Base-by-base conservation (phyloP, 2,329 filamentous ascomycete species). In the Trichoderma asperellum region DNA sequence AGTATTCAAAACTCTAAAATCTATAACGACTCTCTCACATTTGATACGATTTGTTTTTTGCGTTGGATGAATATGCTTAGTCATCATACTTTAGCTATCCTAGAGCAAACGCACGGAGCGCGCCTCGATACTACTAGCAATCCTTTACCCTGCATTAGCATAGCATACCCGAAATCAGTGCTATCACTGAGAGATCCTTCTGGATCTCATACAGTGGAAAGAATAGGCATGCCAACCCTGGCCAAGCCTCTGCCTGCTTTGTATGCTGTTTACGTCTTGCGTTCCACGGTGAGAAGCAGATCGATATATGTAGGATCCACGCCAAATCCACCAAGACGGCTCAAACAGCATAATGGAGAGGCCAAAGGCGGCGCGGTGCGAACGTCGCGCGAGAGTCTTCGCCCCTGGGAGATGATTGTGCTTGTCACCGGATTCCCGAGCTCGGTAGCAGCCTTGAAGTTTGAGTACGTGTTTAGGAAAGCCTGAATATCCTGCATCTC, bases 221-320 rank as follows among this genome's bases (percentile, higher is more conserved):
- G 29, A 21, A 53, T 61, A 73, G 75, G 72, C 72, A 86, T 86
- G 82, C 73, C 81, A 14, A 76, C 78, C 43, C 74, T 82, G 58
- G 71, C 78, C 27, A 87, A 84, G 73, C 89, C 85, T 0, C 93
- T 98, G 27, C 95, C 95, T 11, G 90, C 94, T 1, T 91, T 97
- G 73, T 98, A 98, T 77, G 93, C 92, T 73, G 96, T 96, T 77
- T 98, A 99, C 78, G 87, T 98, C 18, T 87, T 98, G 43, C 91
- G 94, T 24, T 97, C 95, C 0, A 94, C 90, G 0, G 86, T 94
- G 11, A 86, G 88, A 57, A 89, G 89, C 76, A 85, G 87, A 34
- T 88, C 87, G 2, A 85, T 95, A 34, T 99, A 99, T 79, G 91
- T 98, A 67, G 96, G 96, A 65, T 97, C 93, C 55, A 98, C 96